Conservation (phyloP, 1,284 basidiomycete genomes). For the Malassezia psittaci region DNA sequence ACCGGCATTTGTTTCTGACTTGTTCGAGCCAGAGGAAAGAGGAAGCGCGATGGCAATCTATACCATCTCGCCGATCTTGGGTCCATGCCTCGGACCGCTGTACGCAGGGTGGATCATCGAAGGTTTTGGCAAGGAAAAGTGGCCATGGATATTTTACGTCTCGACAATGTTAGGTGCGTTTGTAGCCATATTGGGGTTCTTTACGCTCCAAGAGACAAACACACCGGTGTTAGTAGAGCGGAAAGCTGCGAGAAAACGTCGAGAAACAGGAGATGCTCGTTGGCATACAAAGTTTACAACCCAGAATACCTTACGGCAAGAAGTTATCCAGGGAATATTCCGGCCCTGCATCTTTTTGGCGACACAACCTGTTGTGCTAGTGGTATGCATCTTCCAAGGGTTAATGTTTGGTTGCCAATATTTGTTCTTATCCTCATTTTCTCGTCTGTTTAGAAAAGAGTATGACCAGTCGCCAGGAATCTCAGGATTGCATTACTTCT, state of each 20-base stretch:
- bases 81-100: conserved; percentile 27
- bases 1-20: conserved; percentile 62
- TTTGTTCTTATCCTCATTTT: conserved; percentile 59
- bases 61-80: conserved; percentile 53
- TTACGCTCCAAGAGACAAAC: conserved; percentile 45
- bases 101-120: conserved; percentile 29
- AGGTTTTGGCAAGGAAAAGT: conserved; percentile 14
- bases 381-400: conserved; percentile 52
- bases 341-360: conserved; percentile 52
- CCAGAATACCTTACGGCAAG: conserved; percentile 41
- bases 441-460: conserved; percentile 54
- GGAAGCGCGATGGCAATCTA: conserved; percentile 44
- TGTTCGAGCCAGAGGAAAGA: conserved; percentile 56
- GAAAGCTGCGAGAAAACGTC: conserved; percentile 50
- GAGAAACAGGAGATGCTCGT: conserved; percentile 45
- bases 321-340: conserved; percentile 46
- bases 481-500: conserved; percentile 58
- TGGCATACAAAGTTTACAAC: conserved; percentile 29
- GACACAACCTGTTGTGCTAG: conserved; percentile 52
- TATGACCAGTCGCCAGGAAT: conserved; percentile 52
- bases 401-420: conserved; percentile 48
- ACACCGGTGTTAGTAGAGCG: conserved; percentile 37
- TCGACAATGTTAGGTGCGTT: conserved; percentile 25
- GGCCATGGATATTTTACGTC: conserved; percentile 30
- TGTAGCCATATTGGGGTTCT: conserved; percentile 25